Conservation (phyloP, 768 basidiomycete genomes). For the Pisolithus albus region DNA sequence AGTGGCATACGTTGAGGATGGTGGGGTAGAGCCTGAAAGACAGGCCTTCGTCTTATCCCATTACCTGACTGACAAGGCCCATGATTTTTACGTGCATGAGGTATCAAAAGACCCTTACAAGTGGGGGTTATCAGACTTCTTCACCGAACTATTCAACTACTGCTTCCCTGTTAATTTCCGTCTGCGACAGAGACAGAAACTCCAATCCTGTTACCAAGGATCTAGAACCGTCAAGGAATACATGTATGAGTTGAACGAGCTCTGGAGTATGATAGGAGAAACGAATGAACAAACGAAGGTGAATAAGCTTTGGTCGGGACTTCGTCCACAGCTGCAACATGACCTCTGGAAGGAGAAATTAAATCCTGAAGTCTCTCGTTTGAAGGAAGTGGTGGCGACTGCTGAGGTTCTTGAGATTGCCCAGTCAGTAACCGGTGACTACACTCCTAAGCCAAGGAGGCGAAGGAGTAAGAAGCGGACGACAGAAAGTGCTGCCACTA, state of each 20-base stretch:
- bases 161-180: constrained; percentile 28
- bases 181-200: constrained; percentile 19
- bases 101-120: constrained; percentile 18
- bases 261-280: constrained; percentile 29
- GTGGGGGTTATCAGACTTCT: constrained; percentile 27
- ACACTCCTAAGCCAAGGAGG: too few relatives aligned
- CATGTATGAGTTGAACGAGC: constrained; percentile 27
- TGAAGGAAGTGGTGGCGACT: constrained; percentile 18
- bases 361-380: constrained; percentile 18
- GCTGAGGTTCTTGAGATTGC: constrained; percentile 31
- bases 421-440: neutral
- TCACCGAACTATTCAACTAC: constrained; percentile 29
- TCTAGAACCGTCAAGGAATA: constrained; percentile 26
- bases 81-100: constrained; percentile 27
- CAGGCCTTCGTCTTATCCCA: constrained; percentile 18
- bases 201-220: constrained; percentile 19
- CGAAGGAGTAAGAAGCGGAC: too few relatives aligned
- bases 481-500: too few relatives aligned
- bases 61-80: constrained; percentile 27
- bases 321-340: constrained; percentile 18
- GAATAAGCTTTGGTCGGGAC: constrained; percentile 30
- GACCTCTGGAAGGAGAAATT: constrained; percentile 25
- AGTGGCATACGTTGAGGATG: constrained; percentile 10
- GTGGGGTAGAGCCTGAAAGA: constrained; percentile 3
- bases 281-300: constrained; percentile 23